phyloP scores from a whole-genome alignment of 352 stramenopile species.

The Aphanomyces stellatus region DNA sequence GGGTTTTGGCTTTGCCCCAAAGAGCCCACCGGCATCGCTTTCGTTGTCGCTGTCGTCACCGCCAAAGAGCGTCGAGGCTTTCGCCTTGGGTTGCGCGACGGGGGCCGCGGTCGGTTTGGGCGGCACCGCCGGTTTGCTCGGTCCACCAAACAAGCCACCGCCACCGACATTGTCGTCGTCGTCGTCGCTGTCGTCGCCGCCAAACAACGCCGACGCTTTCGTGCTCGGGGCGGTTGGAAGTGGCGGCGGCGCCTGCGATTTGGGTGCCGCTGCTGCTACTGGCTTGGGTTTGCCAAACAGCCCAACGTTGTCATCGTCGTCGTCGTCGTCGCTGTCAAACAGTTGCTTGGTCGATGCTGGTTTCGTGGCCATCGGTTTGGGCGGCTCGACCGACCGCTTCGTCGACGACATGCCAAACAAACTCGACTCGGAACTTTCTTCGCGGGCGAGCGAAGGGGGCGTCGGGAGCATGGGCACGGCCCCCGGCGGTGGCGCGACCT shows the following conservation, averaged over 20 bases:
- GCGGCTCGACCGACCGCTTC: too few relatives aligned
- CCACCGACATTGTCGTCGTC: slow-evolving; percentile 45
- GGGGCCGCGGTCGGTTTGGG: too few relatives aligned
- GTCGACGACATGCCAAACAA: too few relatives aligned
- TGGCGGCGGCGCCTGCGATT: background rate
- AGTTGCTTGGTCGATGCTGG: slow-evolving; percentile 14
- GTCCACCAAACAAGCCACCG: slow-evolving; percentile 46
- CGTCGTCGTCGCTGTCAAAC: slow-evolving; percentile 29
- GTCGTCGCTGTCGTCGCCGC: slow-evolving; percentile 35
- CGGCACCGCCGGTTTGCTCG: slow-evolving; percentile 20
- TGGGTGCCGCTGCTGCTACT: background rate
- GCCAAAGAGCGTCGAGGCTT: slow-evolving; percentile 14
- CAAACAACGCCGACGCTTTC: slow-evolving; percentile 42
- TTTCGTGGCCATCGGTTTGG: too few relatives aligned
- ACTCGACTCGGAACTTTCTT: slow-evolving; percentile 11
- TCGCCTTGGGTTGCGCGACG: too few relatives aligned
- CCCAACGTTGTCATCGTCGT: slow-evolving; percentile 50
- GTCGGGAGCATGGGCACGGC: background rate
- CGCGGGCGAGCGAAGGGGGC: background rate
- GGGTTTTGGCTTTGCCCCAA: slow-evolving; percentile 28
- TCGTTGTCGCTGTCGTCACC: slow-evolving; percentile 47
- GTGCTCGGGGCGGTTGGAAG: background rate
- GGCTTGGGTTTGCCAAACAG: slow-evolving; percentile 41
- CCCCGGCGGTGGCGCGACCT: background rate
- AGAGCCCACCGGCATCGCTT: slow-evolving; percentile 33